A percentile compares a stretch with the other conserved stretches of the same genome.
phyloP scores from a whole-genome alignment of 2,329 filamentous ascomycete species.

The Colletotrichum sp. region DNA sequence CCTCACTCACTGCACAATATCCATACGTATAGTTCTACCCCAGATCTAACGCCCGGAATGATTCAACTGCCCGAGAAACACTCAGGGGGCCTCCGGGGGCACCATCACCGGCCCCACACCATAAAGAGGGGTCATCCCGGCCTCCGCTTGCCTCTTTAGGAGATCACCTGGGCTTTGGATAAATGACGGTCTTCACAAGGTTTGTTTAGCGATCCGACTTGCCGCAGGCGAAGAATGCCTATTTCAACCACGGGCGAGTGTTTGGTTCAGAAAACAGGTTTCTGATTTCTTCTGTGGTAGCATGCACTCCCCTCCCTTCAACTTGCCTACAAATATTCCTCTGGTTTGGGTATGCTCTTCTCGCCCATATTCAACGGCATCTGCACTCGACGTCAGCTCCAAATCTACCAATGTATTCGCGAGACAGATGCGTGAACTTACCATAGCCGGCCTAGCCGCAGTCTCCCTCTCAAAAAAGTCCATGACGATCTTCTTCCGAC shows the following conservation, averaged over 20 bases:
- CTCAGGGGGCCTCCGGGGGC: background rate
- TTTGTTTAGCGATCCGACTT: background rate
- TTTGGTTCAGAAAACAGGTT: background rate
- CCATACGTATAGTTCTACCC: fast-evolving
- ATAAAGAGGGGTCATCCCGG: background rate
- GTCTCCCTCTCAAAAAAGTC: background rate
- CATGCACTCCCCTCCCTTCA: fast-evolving
- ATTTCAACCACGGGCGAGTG: background rate
- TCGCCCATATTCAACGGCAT: background rate
- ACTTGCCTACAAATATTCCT: background rate
- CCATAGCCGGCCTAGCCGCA: background rate
- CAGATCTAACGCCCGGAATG: background rate
- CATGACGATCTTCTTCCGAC: background rate
- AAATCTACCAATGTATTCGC: background rate
- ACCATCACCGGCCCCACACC: background rate
- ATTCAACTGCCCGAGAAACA: background rate
- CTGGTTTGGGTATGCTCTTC: background rate
- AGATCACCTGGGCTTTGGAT: background rate
- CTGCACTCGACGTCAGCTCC: background rate
- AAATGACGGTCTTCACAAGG: background rate
- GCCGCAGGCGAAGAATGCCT: background rate
- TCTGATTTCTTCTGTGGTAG: background rate
- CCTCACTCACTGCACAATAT: background rate
- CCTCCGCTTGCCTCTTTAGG: background rate
- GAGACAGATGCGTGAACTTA: background rate